A percentile compares a stretch with the other conserved stretches of the same genome.
Evolutionary conservation across 225 moss, liverwort and hornwort species (phyloP).

Genomic region (Pleurozium schreberi): DNA sequence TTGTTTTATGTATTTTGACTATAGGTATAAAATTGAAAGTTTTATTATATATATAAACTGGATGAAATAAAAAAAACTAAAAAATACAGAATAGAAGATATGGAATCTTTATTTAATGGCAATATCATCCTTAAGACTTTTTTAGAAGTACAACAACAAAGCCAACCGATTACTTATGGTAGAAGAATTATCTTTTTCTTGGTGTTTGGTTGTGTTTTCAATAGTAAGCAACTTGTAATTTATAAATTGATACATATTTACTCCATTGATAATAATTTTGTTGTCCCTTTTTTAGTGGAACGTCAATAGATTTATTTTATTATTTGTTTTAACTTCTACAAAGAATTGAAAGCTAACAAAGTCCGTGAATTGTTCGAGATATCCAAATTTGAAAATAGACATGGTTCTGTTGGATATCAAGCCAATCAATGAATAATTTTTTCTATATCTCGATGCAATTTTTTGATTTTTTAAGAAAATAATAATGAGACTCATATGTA

Average conservation of each 20-base stretch:
- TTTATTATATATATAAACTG: not conserved
- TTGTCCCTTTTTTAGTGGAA: not conserved
- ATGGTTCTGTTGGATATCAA: too few relatives aligned
- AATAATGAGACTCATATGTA: too few relatives aligned
- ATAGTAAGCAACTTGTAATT: not conserved
- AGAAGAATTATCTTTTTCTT: not conserved
- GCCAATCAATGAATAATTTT: too few relatives aligned
- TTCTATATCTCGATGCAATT: too few relatives aligned
- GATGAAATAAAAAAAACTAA: not conserved
- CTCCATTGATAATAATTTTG: not conserved
- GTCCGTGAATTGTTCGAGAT: not conserved
- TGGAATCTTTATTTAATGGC: too few relatives aligned
- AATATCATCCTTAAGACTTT: not conserved
- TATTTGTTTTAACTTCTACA: not conserved
- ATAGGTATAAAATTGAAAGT: not conserved
- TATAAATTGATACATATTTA: not conserved
- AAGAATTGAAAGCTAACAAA: not conserved
- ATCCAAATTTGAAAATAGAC: not conserved
- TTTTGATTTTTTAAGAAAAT: too few relatives aligned
- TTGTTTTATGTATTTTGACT: not conserved
- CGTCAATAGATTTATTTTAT: fast-evolving
- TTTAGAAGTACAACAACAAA: not conserved
- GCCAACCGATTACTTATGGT: not conserved
- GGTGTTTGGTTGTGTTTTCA: not conserved
- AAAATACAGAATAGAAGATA: not conserved